phyloP scores from a whole-genome alignment of 164 flowering plant genomes.

The Magnolia officinalis region DNA sequence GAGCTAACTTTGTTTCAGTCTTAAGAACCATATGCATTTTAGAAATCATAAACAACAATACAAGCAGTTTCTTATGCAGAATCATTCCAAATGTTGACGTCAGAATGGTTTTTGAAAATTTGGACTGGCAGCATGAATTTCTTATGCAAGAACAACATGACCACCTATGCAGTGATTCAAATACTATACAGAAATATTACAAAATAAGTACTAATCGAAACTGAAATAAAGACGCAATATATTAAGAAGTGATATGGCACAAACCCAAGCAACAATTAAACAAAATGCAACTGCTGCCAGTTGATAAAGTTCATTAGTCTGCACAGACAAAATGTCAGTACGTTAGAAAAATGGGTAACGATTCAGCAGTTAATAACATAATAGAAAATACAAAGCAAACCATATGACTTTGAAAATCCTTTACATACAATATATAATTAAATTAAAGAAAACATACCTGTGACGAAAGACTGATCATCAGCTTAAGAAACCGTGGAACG shows the following conservation, averaged over 20 bases:
- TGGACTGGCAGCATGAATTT: neutral
- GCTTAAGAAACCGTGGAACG: slow-evolving; percentile 87
- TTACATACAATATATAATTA: neutral
- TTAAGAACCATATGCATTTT: too few relatives aligned
- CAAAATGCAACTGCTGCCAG: slow-evolving; percentile 95
- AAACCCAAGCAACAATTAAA: slow-evolving; percentile 95
- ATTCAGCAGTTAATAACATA: neutral
- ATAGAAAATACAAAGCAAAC: neutral
- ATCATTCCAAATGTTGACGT: neutral
- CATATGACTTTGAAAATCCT: neutral
- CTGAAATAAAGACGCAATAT: neutral
- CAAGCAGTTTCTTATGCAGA: neutral
- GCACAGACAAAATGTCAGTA: slow-evolving; percentile 23
- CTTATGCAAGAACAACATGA: neutral
- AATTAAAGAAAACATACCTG: slow-evolving; percentile 46
- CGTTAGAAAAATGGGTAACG: neutral
- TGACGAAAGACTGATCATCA: slow-evolving; percentile 88
- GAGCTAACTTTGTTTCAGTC: too few relatives aligned
- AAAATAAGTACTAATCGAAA: neutral
- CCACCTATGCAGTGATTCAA: neutral
- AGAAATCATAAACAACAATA: too few relatives aligned
- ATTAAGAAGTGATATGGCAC: slow-evolving; percentile 29
- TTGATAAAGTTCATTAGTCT: slow-evolving; percentile 97
- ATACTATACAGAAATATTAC: too few relatives aligned
- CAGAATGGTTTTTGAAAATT: neutral